These are phyloP conservation scores for Solanum paucissectum DNA, from an alignment of 257 asterid species.

Conservation along the genomic window DNA sequence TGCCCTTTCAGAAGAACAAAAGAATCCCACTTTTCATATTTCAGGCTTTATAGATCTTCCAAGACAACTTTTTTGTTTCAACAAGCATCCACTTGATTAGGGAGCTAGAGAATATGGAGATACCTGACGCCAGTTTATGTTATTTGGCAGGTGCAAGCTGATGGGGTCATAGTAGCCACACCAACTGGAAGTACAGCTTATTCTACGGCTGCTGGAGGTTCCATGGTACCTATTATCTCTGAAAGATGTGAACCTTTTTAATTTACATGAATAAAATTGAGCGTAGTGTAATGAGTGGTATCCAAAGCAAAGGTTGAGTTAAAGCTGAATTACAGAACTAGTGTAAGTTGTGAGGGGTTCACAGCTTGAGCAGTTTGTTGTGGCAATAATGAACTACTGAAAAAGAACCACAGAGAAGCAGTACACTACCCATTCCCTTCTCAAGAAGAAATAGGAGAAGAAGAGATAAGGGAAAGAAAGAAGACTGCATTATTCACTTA, in stretches of 20 bases:
- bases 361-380: background rate
- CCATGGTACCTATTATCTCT: conserved; percentile 49
- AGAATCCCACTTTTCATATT: background rate
- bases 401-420: background rate
- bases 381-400: background rate
- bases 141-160: conserved; percentile 83
- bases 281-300: background rate
- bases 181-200: conserved; percentile 99
- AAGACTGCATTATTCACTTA: background rate
- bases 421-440: background rate
- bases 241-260: background rate
- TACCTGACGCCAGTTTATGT: background rate
- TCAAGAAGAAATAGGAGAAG: background rate
- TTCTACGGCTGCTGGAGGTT: conserved; percentile 99
- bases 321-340: background rate
- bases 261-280: background rate
- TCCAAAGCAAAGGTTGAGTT: background rate
- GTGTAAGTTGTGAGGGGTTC: background rate
- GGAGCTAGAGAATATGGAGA: background rate
- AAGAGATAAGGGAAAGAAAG: background rate
- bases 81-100: background rate
- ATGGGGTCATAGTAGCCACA: conserved; percentile 97
- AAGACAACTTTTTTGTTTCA: background rate
- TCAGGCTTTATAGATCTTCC: background rate
- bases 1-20: background rate